Evolutionary conservation across 306 rosid genomes (phyloP).

Genomic region (Ziziphus jujuba): DNA sequence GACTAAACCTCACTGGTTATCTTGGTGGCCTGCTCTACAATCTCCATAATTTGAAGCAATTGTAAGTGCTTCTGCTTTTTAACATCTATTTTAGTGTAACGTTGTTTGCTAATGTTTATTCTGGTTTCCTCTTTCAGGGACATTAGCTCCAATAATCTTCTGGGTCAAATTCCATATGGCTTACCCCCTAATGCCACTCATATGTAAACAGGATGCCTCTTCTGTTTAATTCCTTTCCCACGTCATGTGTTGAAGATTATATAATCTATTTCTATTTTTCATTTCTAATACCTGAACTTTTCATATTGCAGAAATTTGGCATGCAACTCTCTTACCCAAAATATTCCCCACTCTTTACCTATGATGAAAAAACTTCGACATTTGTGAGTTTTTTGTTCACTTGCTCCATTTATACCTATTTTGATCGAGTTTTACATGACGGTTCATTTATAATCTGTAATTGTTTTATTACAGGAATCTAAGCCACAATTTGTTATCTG

Average conservation of each 20-base stretch:
- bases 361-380: conserved; percentile 61
- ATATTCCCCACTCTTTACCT: conserved; percentile 65
- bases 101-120: conserved; percentile 16
- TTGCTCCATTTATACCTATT: background rate
- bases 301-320: conserved; percentile 73
- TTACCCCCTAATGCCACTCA: conserved; percentile 85
- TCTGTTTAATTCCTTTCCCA: background rate
- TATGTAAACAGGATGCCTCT: conserved; percentile 52
- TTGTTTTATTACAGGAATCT: conserved; percentile 65
- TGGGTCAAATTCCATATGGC: conserved; percentile 66
- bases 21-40: conserved; percentile 60
- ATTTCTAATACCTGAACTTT: background rate
- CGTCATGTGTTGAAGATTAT: conserved; percentile 7
- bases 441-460: conserved; percentile 17
- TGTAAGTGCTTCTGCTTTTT: conserved; percentile 47
- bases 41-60: conserved; percentile 62
- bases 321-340: conserved; percentile 55
- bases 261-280: conserved; percentile 1
- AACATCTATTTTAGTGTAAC: conserved; percentile 4
- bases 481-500: conserved; percentile 78
- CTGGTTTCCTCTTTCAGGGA: conserved; percentile 56
- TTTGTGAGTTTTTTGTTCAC: conserved; percentile 56
- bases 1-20: conserved; percentile 74
- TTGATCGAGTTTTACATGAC: conserved; percentile 12
- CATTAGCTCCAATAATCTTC: conserved; percentile 67